A percentile compares a stretch with the other conserved stretches of the same genome.
Conservation (phyloP, 2,329 filamentous ascomycete genomes). For the Rhynchosporium agropyri region DNA sequence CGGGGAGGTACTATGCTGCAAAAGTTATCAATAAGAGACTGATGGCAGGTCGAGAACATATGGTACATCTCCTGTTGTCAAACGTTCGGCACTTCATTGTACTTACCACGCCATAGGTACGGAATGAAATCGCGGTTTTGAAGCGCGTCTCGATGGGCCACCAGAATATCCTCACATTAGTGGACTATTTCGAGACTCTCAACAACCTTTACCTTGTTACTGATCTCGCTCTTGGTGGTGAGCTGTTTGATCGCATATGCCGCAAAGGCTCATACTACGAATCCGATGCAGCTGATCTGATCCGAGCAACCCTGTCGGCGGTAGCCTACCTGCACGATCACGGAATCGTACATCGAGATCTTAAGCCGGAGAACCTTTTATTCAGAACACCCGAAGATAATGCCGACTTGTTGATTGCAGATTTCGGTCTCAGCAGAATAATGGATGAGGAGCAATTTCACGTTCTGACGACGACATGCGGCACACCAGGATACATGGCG, state of each 20-base stretch:
- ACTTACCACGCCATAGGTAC: constrained; percentile 60
- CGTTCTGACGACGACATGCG: constrained; percentile 94
- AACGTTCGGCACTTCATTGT: constrained; percentile 5
- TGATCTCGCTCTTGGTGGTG: constrained; percentile 91
- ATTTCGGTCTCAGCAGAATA: constrained; percentile 93
- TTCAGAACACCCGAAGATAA: constrained; percentile 98
- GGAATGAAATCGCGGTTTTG: constrained; percentile 96
- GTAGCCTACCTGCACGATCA: constrained; percentile 98
- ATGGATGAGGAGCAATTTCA: constrained; percentile 99
- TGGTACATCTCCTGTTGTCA: constrained; percentile 61
- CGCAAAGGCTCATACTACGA: constrained; percentile 99
- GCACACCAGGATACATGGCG: constrained; percentile 98
- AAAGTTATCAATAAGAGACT: constrained; percentile 99
- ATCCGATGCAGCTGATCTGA: constrained; percentile 91
- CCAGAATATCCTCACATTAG: constrained; percentile 94
- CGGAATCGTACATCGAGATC: constrained; percentile 95
- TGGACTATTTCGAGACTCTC: constrained; percentile 99
- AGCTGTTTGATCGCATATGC: constrained; percentile 98
- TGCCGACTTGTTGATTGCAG: constrained; percentile 92
- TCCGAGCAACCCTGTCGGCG: constrained; percentile 92
- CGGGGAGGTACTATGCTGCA: constrained; percentile 94
- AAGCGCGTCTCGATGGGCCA: constrained; percentile 99
- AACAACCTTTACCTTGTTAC: constrained; percentile 99
- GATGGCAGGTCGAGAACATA: constrained; percentile 97
- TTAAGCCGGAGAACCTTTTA: constrained; percentile 96